Evolutionary conservation across 108 stramenopile species (phyloP).

Genomic region (Skeletonema costatum): DNA sequence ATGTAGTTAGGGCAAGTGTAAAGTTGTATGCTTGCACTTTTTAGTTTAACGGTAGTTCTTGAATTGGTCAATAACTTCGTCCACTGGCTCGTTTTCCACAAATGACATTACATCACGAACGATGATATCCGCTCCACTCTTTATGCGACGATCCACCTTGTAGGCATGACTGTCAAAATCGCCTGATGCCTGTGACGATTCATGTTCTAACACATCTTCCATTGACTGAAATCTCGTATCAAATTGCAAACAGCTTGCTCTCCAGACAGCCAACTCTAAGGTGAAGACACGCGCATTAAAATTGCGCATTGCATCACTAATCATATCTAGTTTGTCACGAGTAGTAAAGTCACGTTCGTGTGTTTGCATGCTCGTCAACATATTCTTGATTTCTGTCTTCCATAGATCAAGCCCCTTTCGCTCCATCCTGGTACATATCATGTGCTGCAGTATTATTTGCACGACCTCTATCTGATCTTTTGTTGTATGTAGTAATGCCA

Average conservation of each 20-base stretch:
- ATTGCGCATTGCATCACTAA: slow-evolving; percentile 32
- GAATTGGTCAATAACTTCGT: slow-evolving; percentile 41
- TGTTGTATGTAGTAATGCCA: slow-evolving; percentile 48
- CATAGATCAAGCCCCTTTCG: slow-evolving; percentile 54
- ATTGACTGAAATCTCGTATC: slow-evolving; percentile 14
- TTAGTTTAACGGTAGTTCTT: background rate
- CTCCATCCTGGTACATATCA: slow-evolving; percentile 58
- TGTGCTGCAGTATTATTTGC: slow-evolving; percentile 46
- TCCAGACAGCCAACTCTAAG: slow-evolving; percentile 67
- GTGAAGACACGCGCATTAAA: slow-evolving; percentile 49
- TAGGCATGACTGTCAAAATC: slow-evolving; percentile 33
- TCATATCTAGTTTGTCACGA: slow-evolving; percentile 60
- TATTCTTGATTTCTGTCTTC: slow-evolving; percentile 48
- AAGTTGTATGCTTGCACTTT: background rate
- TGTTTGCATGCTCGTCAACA: slow-evolving; percentile 40
- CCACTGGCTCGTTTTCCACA: slow-evolving; percentile 62
- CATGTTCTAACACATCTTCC: slow-evolving; percentile 21
- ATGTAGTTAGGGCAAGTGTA: too few relatives aligned
- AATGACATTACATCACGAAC: slow-evolving; percentile 61
- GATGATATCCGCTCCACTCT: slow-evolving; percentile 65
- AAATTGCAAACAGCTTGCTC: slow-evolving; percentile 44
- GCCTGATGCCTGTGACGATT: background rate
- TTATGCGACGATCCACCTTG: slow-evolving; percentile 48
- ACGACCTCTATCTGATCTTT: slow-evolving; percentile 41
- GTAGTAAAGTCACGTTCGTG: slow-evolving; percentile 65